Base-by-base conservation (phyloP, 495 filamentous ascomycete species). In the Talaromyces thailandensis region DNA sequence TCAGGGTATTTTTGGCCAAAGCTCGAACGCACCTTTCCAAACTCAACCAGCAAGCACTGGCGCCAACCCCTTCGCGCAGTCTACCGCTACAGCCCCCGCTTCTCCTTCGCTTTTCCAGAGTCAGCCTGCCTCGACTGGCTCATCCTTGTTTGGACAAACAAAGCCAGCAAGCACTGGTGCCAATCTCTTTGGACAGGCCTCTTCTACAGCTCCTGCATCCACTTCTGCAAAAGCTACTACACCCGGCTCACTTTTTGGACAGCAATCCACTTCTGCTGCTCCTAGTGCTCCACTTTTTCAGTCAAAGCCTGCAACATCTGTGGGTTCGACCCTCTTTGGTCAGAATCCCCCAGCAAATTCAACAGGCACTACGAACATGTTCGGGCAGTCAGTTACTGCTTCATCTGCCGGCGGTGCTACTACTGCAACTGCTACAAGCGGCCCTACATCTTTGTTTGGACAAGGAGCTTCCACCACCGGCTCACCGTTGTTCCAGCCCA, bases 91-190 rank as follows among this genome's bases (percentile, higher is more conserved):
- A 35, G 40, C 66, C 23, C 56, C 56, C n/a, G 58, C 21, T 58
- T 61, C 63, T 55, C 51, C 53, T 65, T 65, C 64, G 6, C 16
- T 31, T 18, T 63, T 63, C 56, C 69, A 64, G 37, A 5, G 63
- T 23, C 52, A 63, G 61, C 52, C 66, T 24, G 62, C 50, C 45
- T 50, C 66, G 1, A 68, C 64, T 18, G 63, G 68, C 24, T 64
- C 62, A 63, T 71, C 7, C 72, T 75, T 52, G 72, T 67, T 57
- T 64, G 66, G 59, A 62, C 51, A 28, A 67, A 43, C 40, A 35
- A 58, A 21, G 21, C 55, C 55, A 23, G 37, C 40, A 51, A 66
- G 40, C 48, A 51, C 69, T n/a, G 60, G 53, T 25, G 37, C 63
- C 55, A 25, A 62, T 62, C 24, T 70, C 23, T 70, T 74, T 56